Evolutionary conservation across 345 rosid species (phyloP), one percentile per base, ranked within the genome.

Genomic region (Euphorbia lathyris): DNA sequence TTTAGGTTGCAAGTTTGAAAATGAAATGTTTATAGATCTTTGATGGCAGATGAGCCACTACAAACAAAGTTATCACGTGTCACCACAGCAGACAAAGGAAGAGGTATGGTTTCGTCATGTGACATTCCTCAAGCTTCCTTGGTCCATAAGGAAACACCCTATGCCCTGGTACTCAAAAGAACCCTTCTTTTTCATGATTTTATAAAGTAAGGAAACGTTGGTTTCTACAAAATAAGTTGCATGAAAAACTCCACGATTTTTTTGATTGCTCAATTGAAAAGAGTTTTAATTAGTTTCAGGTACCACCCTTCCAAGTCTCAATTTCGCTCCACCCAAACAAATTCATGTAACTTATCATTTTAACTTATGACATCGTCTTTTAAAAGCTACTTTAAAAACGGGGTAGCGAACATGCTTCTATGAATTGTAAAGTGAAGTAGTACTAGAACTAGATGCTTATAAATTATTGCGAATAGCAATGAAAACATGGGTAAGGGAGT

Each of bases 71-170:
- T 86, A 61, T 68, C 60, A 51, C 75, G 83, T 79, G 88, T 88
- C n/a, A 73, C 67, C 51, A 86, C 82, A 32, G 76, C 72, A 34
- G 79, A 80, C 67, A 93, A 88, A 87, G 98, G 97, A 77, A 86
- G 87, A 83, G 96, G 93, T 53, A 85, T 88, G 83, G 78, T 74
- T 72, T 85, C 97, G 42, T 69, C 72, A 32, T 72, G 66, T 75
- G 92, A 86, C 73, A 83, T 89, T 81, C 86, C 88, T 68, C 85
- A 84, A 77, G 84, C 92, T 50, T 75, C 87, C 59, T 83, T 93
- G 75, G 80, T 93, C 67, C 97, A 87, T 77, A 64, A 34, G 27
- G 97, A 93, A 80, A 83, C 90, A 74, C 96, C 98, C 45, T 84
- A 84, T 70, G 84, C 89, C 58, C 75, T 81, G 86, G 97, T 93